phyloP scores from a whole-genome alignment of 1,284 basidiomycete species.

The Malassezia obtusa region DNA sequence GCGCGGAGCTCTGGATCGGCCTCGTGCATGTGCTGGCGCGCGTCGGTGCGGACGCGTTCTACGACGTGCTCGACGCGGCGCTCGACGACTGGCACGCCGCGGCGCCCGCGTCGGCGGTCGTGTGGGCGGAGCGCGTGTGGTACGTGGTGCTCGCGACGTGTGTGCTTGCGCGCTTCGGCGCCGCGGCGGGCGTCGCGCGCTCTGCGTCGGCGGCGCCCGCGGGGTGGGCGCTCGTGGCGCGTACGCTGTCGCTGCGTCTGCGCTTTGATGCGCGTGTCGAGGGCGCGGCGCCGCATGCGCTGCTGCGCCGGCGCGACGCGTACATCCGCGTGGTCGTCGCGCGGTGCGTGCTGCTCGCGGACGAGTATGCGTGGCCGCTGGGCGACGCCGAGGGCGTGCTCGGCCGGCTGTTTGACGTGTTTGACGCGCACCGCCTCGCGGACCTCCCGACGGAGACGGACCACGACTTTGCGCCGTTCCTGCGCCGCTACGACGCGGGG shows the following conservation, averaged over 20 bases:
- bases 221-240: slow-evolving; percentile 57
- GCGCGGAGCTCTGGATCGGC: slow-evolving; percentile 66
- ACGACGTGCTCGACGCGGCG: slow-evolving; percentile 27
- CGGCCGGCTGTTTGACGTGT: slow-evolving; percentile 63
- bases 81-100: slow-evolving; percentile 23
- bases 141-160: slow-evolving; percentile 61
- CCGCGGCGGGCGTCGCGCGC: slow-evolving; percentile 54
- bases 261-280: slow-evolving; percentile 55
- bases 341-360: slow-evolving; percentile 63
- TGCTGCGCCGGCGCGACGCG: slow-evolving; percentile 59
- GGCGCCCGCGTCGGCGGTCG: slow-evolving; percentile 53
- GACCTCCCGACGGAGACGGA: slow-evolving; percentile 63
- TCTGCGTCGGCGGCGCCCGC: slow-evolving; percentile 54
- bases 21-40: slow-evolving; percentile 55
- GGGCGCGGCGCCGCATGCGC: slow-evolving; percentile 49
- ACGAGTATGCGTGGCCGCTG: slow-evolving; percentile 63
- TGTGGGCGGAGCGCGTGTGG: slow-evolving; percentile 56
- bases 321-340: slow-evolving; percentile 66
- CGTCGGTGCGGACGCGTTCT: slow-evolving; percentile 23
- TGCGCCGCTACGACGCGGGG: slow-evolving; percentile 53
- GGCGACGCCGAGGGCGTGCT: slow-evolving; percentile 57
- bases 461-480: slow-evolving; percentile 67
- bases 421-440: slow-evolving; percentile 67
- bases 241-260: slow-evolving; percentile 51
- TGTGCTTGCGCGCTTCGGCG: slow-evolving; percentile 68